These are phyloP conservation scores for Sphaerulina musiva DNA, from an alignment of 2,329 filamentous ascomycete species.

Conservation along the genomic window DNA sequence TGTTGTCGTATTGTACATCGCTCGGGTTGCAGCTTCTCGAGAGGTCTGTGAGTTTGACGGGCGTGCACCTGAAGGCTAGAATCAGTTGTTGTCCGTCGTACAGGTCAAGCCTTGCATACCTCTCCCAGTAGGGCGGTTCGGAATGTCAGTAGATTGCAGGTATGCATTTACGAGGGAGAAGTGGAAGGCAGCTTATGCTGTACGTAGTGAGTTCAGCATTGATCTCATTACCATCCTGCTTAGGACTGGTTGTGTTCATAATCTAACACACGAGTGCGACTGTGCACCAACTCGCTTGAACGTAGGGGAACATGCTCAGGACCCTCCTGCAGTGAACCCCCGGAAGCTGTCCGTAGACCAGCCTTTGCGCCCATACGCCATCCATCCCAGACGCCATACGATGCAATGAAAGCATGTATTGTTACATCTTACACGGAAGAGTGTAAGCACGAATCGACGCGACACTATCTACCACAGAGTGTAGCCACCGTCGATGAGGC, in stretches of 20 bases:
- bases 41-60: background rate
- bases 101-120: conserved; percentile 4
- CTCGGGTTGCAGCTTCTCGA: background rate
- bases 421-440: background rate
- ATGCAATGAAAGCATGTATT: background rate
- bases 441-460: background rate
- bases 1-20: background rate
- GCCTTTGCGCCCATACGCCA: conserved; percentile 15
- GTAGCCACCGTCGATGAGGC: conserved; percentile 65
- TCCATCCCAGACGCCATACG: conserved; percentile 3
- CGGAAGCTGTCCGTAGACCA: background rate
- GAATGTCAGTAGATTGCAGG: conserved; percentile 8
- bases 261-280: background rate
- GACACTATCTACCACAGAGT: conserved; percentile 44
- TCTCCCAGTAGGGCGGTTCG: conserved; percentile 5
- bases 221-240: background rate
- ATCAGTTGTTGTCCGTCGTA: background rate
- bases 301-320: background rate
- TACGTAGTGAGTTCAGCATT: background rate
- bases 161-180: conserved; percentile 3
- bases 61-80: background rate
- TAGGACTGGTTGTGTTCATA: background rate
- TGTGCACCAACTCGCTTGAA: background rate
- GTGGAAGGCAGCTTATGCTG: background rate
- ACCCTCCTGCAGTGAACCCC: background rate